Base-by-base conservation (phyloP, 306 rosid species). In the Quercus mongolica region DNA sequence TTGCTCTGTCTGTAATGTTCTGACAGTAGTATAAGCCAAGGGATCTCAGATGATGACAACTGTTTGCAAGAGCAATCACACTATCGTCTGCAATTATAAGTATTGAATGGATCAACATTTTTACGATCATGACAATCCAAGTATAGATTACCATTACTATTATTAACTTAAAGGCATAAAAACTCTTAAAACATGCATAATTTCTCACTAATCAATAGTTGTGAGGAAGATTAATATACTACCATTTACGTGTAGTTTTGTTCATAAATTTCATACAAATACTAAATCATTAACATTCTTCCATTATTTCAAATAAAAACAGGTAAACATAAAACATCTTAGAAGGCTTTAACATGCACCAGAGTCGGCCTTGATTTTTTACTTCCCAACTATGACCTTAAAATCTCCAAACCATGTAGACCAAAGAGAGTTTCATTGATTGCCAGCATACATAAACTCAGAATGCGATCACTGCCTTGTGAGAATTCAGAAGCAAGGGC, bases 1-100 rank as follows among this genome's bases (percentile, higher is more conserved):
- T 96, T 71, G 99, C 97, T 78, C 83, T 88, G 85, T 96, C 99
- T 1, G 99, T 96, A 61, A 96, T 93, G 89, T 96, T 96, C 81
- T 89, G 92, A 65, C 99, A 96, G 77, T 87, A 93, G 89, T 96
- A 96, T 76, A 96, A 88, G 58, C 91, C 99, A 17, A 96, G 97
- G 6, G 98, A 91, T 84, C 89, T 85, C 82, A 96, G 84, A 75
- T 85, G 91, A 13, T 87, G 93, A 73, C 99, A 96, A 21, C 86
- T 44, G 54, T 76, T 93, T 59, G 99, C 96, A 90, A 93, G 79
- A 76, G 98, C 98, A 82, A 96, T 83, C 85, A 96, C 99, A 77
- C 99, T 96, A 19, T 91, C 94, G 82, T 96, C 99, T 96, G 94
- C 80, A 87, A 74, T 15, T 67, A 41, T 74, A 51, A 79, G 58